phyloP scores from a whole-genome alignment of 2,329 filamentous ascomycete genomes.

The Raffaelea ambrosiae region DNA sequence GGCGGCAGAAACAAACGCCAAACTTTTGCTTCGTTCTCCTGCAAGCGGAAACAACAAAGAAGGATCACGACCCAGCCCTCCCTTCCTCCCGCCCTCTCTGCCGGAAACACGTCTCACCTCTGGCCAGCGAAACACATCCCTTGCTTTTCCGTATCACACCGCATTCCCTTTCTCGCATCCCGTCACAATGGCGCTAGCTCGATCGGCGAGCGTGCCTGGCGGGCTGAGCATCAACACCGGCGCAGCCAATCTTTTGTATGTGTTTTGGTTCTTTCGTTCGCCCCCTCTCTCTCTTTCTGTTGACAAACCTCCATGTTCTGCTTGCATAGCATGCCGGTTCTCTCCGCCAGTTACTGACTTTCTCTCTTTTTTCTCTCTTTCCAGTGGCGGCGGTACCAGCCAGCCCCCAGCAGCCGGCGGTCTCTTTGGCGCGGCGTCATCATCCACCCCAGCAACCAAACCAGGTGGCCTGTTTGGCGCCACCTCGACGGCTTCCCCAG shows the following conservation, averaged over 20 bases:
- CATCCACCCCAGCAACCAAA: conserved; percentile 14
- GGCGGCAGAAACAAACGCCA: too few species aligned
- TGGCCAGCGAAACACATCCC: neutral
- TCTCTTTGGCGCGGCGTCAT: conserved; percentile 21
- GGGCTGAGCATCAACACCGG: conserved; percentile 57
- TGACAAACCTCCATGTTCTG: neutral
- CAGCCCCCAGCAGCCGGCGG: conserved; percentile 11
- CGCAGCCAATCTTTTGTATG: conserved; percentile 49
- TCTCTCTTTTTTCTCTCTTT: neutral
- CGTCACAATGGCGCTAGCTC: conserved; percentile 37
- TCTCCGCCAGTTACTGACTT: too few species aligned
- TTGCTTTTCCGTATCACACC: neutral
- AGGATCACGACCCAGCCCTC: too few species aligned
- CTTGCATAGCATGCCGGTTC: neutral
- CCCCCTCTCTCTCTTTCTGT: too few species aligned
- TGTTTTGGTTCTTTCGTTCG: neutral
- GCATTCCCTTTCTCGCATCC: neutral
- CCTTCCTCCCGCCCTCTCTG: too few species aligned
- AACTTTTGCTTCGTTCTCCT: too few species aligned
- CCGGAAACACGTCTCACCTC: too few species aligned
- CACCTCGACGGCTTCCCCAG: neutral
- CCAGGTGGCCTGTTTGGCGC: conserved; percentile 12
- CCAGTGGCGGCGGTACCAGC: conserved; percentile 12
- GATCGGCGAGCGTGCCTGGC: conserved; percentile 51
- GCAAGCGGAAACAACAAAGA: too few species aligned